Evolutionary conservation across 371 early-diverging fungal genomes (phyloP), one percentile per base, ranked within the genome.

Genomic region (Apophysomyces sp.): DNA sequence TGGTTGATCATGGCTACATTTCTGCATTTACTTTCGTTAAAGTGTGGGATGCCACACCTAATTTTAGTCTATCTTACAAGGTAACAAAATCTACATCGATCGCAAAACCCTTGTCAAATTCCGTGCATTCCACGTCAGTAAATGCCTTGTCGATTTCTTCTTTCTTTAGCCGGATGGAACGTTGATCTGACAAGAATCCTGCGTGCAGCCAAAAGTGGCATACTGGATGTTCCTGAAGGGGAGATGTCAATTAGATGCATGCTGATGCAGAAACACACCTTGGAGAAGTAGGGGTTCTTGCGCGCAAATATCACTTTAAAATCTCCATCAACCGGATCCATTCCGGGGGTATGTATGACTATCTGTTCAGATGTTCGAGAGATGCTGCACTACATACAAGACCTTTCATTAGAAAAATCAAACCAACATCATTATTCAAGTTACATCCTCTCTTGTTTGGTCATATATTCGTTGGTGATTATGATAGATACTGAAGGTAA

Each of bases 181-280:
- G 51, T 62, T 58, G 32, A 58, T 54, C 2, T 11, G 61, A 54
- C 21, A 84, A 60, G 53, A 87, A 87, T 0, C 68, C 60, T 7
- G 86, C 68, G 49, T 87, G 84, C 39, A 87, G 60, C 78, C 78
- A 81, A 62, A 83, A 73, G 30, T 75, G 80, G 36, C 70, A 81
- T n/a, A 76, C 40, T 31, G 73, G 67, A 29, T 60, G 59, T 67
- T 74, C 56, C 51, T 52, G 55, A 24, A 11, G 32, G 24, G 49
- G 6, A 26, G 30, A 55, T 56, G n/a, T 9, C 13, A 15, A 27
- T 41, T 49, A n/a, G 18, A 54, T 28, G 28, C 18, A 49, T 9
- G 13, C 3, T n/a, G 28, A 34, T 1, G 16, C 24, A 31, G 51
- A 29, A 57, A 37, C 11, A 39, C 9, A 57, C 40, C 57, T 73